Evolutionary conservation across 345 rosid species (phyloP), one percentile per base, ranked within the genome.

Genomic region (Rubroshorea leprosula): DNA sequence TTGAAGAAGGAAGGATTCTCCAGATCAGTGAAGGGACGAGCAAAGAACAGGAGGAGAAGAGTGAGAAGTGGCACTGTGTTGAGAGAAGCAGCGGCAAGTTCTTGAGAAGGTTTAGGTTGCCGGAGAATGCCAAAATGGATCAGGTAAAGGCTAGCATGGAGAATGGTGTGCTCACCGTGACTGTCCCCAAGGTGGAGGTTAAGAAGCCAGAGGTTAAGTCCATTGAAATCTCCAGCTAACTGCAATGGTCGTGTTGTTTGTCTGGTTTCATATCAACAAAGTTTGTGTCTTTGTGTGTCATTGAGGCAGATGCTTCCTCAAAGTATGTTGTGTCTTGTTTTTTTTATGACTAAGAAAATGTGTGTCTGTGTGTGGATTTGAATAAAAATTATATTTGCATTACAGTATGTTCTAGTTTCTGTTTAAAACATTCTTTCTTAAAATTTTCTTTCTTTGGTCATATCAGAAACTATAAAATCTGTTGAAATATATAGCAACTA

Each of bases 181-280:
- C 69, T 15, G 75, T 69, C 11, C 79, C 83, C 0, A 72, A 72
- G 62, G 64, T 54, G 69, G 61, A 67, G 41, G 68, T 55, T 43
- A 71, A 71, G 67, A 68, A 60, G 18, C 71, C 75, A 6, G 67
- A 64, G 46, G 75, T 76, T 3, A 84, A 71, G 78, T 58, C 82
- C 0, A 71, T 80, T 8, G 82, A 82, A n/a, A 80, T 84, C 49
- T 71, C 78, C 6, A 74, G 79, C 38, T 76, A 46, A 73, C 10
- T 0, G 0, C 11, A 18, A 52, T 53, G 25, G 0, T 54, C 9
- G 41, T 35, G 5, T 1, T 35, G 41, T 1, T 6, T 1, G 41
- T 35, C 41, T 4, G 11, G 1, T 6, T 35, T 35, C 41, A 35
- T 35, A 6, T 3, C 12, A 13, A 35, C 12, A 10, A 35, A 35